Percentiles rank a stretch among this genome's conserved stretches.
phyloP scores from a whole-genome alignment of 768 basidiomycete genomes.

The Gautieria morchelliformis region DNA sequence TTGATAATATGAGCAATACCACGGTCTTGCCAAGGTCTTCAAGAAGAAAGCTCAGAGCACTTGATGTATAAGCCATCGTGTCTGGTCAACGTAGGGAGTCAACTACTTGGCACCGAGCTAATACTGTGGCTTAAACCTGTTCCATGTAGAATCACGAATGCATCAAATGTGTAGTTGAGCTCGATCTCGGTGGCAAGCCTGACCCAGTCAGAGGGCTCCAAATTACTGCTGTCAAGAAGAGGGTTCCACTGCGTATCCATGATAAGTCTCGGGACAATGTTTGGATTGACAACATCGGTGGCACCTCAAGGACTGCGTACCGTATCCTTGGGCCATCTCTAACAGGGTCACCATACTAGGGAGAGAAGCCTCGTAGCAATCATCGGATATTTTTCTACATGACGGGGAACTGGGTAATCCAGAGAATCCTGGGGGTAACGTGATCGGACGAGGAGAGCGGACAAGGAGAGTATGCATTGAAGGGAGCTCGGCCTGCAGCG shows the following conservation, averaged over 20 bases:
- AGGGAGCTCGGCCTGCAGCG: conserved; percentile 11
- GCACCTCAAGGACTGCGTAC: conserved; percentile 77
- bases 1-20: conserved; percentile 29
- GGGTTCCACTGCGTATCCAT: conserved; percentile 61
- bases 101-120: not conserved
- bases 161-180: conserved; percentile 86
- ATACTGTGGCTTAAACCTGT: conserved; percentile 29
- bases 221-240: conserved; percentile 81
- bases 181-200: conserved; percentile 88
- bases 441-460: conserved; percentile 62
- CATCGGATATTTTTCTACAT: conserved; percentile 43
- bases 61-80: conserved; percentile 84
- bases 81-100: conserved; percentile 29
- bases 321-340: conserved; percentile 62
- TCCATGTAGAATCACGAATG: conserved; percentile 84
- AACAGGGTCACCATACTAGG: conserved; percentile 71
- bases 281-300: not conserved
- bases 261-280: conserved; percentile 5
- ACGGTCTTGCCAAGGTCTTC: conserved; percentile 92
- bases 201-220: conserved; percentile 85
- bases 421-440: conserved; percentile 29
- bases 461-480: conserved; percentile 32
- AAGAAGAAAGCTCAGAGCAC: conserved; percentile 81
- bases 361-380: conserved; percentile 62
- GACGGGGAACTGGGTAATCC: conserved; percentile 16